Conservation (phyloP, 2,329 filamentous ascomycete species). For the Curvularia eragrostidis region DNA sequence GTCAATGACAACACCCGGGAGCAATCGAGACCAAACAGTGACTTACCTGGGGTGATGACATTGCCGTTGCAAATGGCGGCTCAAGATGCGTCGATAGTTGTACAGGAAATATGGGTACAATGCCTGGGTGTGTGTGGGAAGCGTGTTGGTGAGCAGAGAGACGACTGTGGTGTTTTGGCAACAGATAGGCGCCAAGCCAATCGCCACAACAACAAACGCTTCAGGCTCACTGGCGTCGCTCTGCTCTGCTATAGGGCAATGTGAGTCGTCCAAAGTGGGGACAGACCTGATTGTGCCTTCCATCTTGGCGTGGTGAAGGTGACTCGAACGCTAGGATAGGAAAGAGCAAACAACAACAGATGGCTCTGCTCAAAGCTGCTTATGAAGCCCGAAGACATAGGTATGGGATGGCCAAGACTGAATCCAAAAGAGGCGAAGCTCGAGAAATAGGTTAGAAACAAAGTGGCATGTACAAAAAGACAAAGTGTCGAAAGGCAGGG, state of each 20-base stretch:
- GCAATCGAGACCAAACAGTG: neutral
- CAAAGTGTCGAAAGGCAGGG: neutral
- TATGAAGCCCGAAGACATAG: neutral
- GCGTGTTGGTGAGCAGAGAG: neutral
- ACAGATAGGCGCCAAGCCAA: constrained; percentile 8
- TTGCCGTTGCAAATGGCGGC: neutral
- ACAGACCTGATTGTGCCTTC: constrained; percentile 13
- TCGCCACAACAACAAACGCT: constrained; percentile 3
- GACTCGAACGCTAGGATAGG: neutral
- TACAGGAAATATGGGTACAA: constrained; percentile 1
- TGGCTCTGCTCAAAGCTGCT: neutral
- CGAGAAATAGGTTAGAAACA: neutral
- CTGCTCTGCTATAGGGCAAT: neutral
- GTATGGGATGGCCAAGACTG: neutral
- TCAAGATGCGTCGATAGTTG: neutral
- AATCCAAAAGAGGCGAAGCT: neutral
- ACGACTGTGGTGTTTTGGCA: constrained; percentile 2
- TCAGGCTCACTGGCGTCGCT: neutral
- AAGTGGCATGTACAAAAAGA: neutral
- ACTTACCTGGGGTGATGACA: constrained; percentile 21
- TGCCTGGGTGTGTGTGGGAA: neutral
- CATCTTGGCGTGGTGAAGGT: constrained; percentile 10
- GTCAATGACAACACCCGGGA: constrained; percentile 13
- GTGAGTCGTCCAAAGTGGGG: constrained; percentile 2
- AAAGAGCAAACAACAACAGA: constrained; percentile 1